A percentile compares a stretch with the other conserved stretches of the same genome.
phyloP scores from a whole-genome alignment of 176 grass and related monocot genomes.

The Eragrostis nindensis region DNA sequence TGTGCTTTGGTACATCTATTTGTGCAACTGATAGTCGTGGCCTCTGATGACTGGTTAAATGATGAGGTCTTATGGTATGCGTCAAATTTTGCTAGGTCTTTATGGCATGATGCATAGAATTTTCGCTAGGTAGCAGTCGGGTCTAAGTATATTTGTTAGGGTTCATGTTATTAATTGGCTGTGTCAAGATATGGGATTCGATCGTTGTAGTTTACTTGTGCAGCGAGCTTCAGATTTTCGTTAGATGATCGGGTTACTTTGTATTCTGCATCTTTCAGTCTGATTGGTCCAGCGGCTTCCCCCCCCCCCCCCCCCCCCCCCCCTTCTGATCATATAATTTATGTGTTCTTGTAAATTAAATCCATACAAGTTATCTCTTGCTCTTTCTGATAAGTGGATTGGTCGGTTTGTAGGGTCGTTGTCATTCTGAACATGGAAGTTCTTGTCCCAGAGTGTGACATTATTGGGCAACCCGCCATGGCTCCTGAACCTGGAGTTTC shows the following conservation, averaged over 20 bases:
- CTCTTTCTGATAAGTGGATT: constrained; percentile 34
- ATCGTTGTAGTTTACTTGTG: constrained; percentile 1
- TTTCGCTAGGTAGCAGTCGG: background rate
- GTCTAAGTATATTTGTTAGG: background rate
- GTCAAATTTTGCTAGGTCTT: background rate
- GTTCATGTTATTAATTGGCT: constrained; percentile 14
- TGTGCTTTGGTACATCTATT: constrained; percentile 11
- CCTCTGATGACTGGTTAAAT: background rate
- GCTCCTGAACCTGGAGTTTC: constrained; percentile 42
- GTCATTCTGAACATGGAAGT: constrained; percentile 80
- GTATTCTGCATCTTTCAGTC: constrained; percentile 14
- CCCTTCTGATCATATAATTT: background rate
- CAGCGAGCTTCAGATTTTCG: background rate
- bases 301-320: background rate
- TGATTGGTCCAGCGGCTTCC: background rate
- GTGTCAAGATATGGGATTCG: constrained; percentile 1
- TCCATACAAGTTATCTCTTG: background rate
- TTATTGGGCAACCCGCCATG: constrained; percentile 58
- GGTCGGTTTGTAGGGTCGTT: constrained; percentile 58
- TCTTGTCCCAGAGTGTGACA: constrained; percentile 58
- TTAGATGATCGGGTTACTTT: constrained; percentile 20
- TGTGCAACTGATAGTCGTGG: constrained; percentile 1
- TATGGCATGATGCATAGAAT: constrained; percentile 5
- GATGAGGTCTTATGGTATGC: background rate
- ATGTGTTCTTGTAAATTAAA: constrained; percentile 3